A percentile compares a stretch with the other conserved stretches of the same genome.
phyloP scores from a whole-genome alignment of 192 early-diverging fungal species.

The Coemansia sp. region DNA sequence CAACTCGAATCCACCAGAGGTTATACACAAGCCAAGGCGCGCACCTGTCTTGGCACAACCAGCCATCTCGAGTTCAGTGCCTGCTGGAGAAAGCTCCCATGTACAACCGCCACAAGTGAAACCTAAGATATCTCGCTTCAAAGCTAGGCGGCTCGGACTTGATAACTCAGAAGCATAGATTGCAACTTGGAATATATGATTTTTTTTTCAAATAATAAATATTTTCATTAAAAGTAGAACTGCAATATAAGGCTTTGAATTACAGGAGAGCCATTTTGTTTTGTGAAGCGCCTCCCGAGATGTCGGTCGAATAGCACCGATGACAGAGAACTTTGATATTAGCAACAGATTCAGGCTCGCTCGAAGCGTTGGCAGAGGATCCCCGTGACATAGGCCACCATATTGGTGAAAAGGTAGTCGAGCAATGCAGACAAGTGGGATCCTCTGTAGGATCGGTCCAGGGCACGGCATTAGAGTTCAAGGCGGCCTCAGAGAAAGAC shows the following conservation, averaged over 20 bases:
- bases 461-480: conserved; percentile 4
- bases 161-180: conserved; percentile 6
- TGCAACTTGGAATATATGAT: background rate
- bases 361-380: background rate
- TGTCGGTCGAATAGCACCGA: conserved; percentile 33
- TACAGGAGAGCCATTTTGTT: conserved; percentile 11
- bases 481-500: too few species aligned
- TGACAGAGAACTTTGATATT: conserved; percentile 35
- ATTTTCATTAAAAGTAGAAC: conserved; percentile 4
- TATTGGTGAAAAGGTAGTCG: conserved; percentile 33
- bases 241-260: background rate
- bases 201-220: background rate
- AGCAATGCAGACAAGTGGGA: conserved; percentile 31
- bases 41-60: background rate
- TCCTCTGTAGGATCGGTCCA: conserved; percentile 28
- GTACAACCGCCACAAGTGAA: conserved; percentile 4
- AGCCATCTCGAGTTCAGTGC: too few species aligned
- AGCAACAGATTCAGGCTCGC: background rate
- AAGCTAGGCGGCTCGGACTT: conserved; percentile 42
- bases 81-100: too few species aligned
- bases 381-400: conserved; percentile 41
- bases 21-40: conserved; percentile 15
- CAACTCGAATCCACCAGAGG: conserved; percentile 16
- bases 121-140: conserved; percentile 55
- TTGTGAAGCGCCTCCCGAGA: background rate